Evolutionary conservation across 2,329 filamentous ascomycete species (phyloP), one percentile per base, ranked within the genome.

Genomic region (Fusarium buxicola): DNA sequence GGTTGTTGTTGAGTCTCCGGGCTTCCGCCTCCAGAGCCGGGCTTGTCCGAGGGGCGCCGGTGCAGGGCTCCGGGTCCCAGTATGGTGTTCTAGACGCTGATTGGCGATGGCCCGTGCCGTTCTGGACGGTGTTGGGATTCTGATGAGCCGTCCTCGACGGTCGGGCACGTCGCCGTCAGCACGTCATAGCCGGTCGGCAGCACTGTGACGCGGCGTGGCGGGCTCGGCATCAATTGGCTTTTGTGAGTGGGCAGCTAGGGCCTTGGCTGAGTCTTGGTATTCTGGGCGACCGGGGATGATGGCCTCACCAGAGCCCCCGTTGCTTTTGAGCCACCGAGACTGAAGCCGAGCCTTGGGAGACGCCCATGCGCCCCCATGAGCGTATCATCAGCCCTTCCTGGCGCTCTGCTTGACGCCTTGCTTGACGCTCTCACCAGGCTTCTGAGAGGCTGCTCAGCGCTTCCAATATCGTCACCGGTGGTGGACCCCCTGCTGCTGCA

Each of bases 131-230:
- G 56, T 27, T 49, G 28, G 51, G 28, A 11, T 43, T 38, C n/a
- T 58, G 32, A 34, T 52, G 25, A 28, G 55, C 52, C 12, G 62
- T 60, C 45, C 39, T 64, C 24, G 46, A 61, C 51, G 38, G 46
- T 60, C 53, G 44, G 40, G 51, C 50, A 39, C 48, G 25, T 50
- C 47, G 44, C 32, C 55, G 39, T 63, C 54, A 53, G 63, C 62
- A 69, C 68, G 63, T 67, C 67, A 69, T 65, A 56, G 47, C 55
- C 50, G 60, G 54, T 63, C 49, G 45, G 46, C 32, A 58, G 60
- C 39, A 66, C 52, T 65, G 63, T 70, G 63, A 67, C 67, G 65
- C 67, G 67, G 67, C 67, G 65, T 70, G 63, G 65, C 66, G 67
- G 63, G 54, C 54, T 67, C 58, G 68, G 65, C 46, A 56, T 53